Conservation (phyloP, 495 filamentous ascomycete genomes). For the Umbilicaria muhlenbergii region DNA sequence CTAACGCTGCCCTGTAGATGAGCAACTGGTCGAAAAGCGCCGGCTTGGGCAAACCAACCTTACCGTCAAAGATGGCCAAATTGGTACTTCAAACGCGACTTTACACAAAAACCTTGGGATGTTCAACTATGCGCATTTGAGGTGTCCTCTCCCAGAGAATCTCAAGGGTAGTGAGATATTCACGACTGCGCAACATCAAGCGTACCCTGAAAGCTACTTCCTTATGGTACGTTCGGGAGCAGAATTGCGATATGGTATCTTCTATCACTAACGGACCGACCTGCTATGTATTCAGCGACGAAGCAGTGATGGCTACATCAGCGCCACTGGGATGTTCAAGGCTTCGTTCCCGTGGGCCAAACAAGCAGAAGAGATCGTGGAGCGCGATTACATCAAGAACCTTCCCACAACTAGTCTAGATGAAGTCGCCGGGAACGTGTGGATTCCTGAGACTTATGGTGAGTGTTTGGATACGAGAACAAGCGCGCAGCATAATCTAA, state of each 20-base stretch:
- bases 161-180: constrained; percentile 84
- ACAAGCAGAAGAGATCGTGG: constrained; percentile 63
- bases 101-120: constrained; percentile 56
- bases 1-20: neutral
- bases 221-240: constrained; percentile 54
- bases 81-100: constrained; percentile 48
- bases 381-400: constrained; percentile 72
- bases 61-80: constrained; percentile 54
- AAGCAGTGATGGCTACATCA: constrained; percentile 85
- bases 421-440: constrained; percentile 92
- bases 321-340: constrained; percentile 98
- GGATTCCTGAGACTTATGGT: constrained; percentile 78
- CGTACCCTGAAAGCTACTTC: constrained; percentile 68
- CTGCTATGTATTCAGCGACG: constrained; percentile 41
- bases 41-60: constrained; percentile 86
- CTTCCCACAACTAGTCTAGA: constrained; percentile 65
- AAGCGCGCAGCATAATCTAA: constrained; percentile 2
- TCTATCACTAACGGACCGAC: constrained; percentile 1
- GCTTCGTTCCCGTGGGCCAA: constrained; percentile 92
- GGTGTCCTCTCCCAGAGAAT: constrained; percentile 76
- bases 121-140: constrained; percentile 92
- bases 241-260: neutral
- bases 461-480: constrained; percentile 16
- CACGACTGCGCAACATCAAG: constrained; percentile 33
- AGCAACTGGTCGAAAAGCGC: constrained; percentile 64